Percentiles rank a stretch among this genome's conserved stretches.
Evolutionary conservation across 371 early-diverging fungal species (phyloP).

Genomic region (Nematocida sp.): DNA sequence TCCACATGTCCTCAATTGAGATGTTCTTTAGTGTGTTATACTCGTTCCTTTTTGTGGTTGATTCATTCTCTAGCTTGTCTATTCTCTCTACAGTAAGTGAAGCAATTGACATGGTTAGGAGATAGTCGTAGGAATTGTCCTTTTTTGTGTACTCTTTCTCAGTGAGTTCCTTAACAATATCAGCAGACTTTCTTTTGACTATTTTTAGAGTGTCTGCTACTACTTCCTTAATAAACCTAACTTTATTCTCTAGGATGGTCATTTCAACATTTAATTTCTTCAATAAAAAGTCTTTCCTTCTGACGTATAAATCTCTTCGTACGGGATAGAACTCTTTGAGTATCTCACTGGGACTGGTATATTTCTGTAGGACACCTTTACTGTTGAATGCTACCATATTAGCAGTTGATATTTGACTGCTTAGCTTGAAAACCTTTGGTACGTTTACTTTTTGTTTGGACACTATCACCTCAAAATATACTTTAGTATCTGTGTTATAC

Average conservation of each 20-base stretch:
- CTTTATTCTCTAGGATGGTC: conserved; percentile 79
- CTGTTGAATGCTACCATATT: conserved; percentile 96
- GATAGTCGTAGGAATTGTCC: conserved; percentile 80
- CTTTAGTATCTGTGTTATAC: conserved; percentile 72
- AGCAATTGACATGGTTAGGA: conserved; percentile 85
- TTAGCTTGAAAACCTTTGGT: conserved; percentile 79
- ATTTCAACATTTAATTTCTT: conserved; percentile 76
- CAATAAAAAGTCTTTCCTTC: conserved; percentile 82
- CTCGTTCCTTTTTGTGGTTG: conserved; percentile 74
- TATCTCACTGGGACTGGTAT: conserved; percentile 78
- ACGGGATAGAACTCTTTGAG: conserved; percentile 84
- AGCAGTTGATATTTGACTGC: conserved; percentile 74
- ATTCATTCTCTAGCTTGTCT: conserved; percentile 76
- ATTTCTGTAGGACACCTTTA: conserved; percentile 81
- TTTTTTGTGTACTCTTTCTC: conserved; percentile 74
- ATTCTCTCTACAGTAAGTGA: conserved; percentile 85
- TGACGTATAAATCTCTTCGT: conserved; percentile 79
- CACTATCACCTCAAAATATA: conserved; percentile 78
- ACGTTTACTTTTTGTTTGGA: conserved; percentile 69
- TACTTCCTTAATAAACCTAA: conserved; percentile 85
- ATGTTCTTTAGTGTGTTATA: conserved; percentile 74
- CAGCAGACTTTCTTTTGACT: conserved; percentile 79
- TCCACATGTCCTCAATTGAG: conserved; percentile 82
- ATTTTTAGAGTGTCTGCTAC: conserved; percentile 78
- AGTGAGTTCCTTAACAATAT: conserved; percentile 77